A percentile compares a stretch with the other conserved stretches of the same genome.
Evolutionary conservation across 345 rosid genomes (phyloP).

Genomic region (Psidium friedrichsthalianum): DNA sequence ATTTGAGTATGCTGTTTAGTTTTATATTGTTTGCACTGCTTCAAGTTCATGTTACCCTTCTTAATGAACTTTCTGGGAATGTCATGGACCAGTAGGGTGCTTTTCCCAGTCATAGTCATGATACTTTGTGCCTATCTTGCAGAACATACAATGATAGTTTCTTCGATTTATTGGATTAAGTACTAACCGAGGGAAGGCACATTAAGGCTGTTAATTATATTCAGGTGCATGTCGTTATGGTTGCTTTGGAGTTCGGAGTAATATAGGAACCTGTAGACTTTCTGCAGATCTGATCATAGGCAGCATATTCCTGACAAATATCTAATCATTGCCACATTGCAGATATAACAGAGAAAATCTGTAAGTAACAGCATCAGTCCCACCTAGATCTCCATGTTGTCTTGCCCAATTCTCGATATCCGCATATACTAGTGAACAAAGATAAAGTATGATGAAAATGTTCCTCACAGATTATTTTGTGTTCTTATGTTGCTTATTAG

Average conservation of each 20-base stretch:
- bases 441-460: not conserved
- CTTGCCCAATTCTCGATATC: not conserved
- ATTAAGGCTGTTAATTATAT: not conserved
- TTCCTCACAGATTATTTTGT: not conserved
- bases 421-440: not conserved
- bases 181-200: not conserved
- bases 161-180: not conserved
- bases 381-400: not conserved
- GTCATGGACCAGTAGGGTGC: not conserved
- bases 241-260: not conserved
- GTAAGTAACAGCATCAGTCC: not conserved
- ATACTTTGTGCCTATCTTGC: not conserved
- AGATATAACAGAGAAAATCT: not conserved
- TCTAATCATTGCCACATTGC: not conserved
- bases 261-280: not conserved
- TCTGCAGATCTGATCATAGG: not conserved
- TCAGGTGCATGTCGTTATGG: not conserved
- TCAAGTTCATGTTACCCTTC: not conserved
- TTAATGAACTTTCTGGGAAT: not conserved
- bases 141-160: not conserved
- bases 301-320: not conserved
- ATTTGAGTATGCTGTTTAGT: not conserved
- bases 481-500: not conserved
- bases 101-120: not conserved
- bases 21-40: not conserved